Conservation (phyloP, 805 yeast species). For the Ogataea thermomethanolica region DNA sequence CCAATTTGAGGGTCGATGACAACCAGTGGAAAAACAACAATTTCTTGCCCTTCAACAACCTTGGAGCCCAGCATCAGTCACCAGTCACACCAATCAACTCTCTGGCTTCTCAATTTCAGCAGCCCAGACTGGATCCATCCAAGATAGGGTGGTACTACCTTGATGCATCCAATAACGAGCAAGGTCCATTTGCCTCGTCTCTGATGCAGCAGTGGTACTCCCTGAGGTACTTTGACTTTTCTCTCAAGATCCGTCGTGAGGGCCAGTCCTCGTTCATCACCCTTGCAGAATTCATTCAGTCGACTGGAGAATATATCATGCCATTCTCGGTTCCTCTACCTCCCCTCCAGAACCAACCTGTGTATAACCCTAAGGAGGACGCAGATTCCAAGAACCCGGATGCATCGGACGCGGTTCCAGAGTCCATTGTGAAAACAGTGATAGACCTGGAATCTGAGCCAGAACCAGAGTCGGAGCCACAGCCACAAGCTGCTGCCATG, state of each 20-base stretch:
- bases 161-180: slow-evolving; percentile 66
- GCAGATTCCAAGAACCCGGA: too few species aligned
- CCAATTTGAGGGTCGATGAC: slow-evolving; percentile 5
- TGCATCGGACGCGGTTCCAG: too few species aligned
- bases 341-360: slow-evolving; percentile 2
- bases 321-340: slow-evolving; percentile 67
- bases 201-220: slow-evolving; percentile 78
- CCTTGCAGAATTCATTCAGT: slow-evolving; percentile 50
- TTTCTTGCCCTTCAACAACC: neutral
- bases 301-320: slow-evolving; percentile 44
- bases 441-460: neutral
- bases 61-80: slow-evolving; percentile 5
- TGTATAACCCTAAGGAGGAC: too few species aligned
- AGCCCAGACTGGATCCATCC: slow-evolving; percentile 19
- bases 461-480: neutral
- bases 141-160: slow-evolving; percentile 65
- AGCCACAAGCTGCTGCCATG: slow-evolving; percentile 1
- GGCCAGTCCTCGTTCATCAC: slow-evolving; percentile 50
- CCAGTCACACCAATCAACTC: slow-evolving; percentile 6
- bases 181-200: slow-evolving; percentile 76
- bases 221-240: slow-evolving; percentile 53
- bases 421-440: too few species aligned
- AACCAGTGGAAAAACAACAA: slow-evolving; percentile 6
- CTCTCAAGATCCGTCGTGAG: slow-evolving; percentile 54
- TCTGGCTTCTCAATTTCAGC: slow-evolving; percentile 8